Conservation (phyloP, 2,329 filamentous ascomycete genomes). For the Fusarium nelsonii region DNA sequence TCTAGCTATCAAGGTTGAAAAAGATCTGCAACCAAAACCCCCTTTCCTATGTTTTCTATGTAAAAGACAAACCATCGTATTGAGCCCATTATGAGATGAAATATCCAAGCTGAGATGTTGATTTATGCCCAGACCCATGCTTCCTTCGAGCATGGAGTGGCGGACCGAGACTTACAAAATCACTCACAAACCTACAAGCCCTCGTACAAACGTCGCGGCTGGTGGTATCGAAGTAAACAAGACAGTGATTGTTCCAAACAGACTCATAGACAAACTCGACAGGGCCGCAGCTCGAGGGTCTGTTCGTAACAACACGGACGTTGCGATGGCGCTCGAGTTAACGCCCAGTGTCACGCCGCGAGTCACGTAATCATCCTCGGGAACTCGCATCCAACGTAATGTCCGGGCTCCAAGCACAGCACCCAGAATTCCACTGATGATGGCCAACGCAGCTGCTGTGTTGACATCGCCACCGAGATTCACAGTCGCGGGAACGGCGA, state of each 20-base stretch:
- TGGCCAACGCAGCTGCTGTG: conserved; percentile 67
- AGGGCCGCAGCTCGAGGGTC: conserved; percentile 71
- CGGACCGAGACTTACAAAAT: neutral
- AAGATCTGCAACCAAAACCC: neutral
- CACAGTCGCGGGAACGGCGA: conserved; percentile 67
- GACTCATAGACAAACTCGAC: conserved; percentile 70
- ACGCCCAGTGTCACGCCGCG: conserved; percentile 71
- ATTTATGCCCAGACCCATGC: neutral
- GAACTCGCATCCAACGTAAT: conserved; percentile 63
- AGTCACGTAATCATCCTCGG: conserved; percentile 73
- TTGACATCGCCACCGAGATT: conserved; percentile 69
- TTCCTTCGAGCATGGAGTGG: conserved; percentile 2
- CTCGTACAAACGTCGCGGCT: conserved; percentile 61
- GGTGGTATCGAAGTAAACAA: conserved; percentile 69
- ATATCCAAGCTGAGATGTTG: neutral
- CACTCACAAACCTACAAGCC: conserved; percentile 60
- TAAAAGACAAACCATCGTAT: neutral
- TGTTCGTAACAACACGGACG: conserved; percentile 66
- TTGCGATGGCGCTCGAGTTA: conserved; percentile 71
- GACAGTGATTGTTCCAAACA: conserved; percentile 71
- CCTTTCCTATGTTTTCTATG: neutral
- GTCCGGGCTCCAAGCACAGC: conserved; percentile 66
- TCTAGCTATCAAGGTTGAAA: too few relatives aligned
- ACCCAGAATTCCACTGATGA: conserved; percentile 70
- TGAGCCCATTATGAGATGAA: neutral